Percentiles rank a stretch among this genome's conserved stretches.
phyloP scores from a whole-genome alignment of 495 filamentous ascomycete genomes.

The Hypomontagnella monticulosa region DNA sequence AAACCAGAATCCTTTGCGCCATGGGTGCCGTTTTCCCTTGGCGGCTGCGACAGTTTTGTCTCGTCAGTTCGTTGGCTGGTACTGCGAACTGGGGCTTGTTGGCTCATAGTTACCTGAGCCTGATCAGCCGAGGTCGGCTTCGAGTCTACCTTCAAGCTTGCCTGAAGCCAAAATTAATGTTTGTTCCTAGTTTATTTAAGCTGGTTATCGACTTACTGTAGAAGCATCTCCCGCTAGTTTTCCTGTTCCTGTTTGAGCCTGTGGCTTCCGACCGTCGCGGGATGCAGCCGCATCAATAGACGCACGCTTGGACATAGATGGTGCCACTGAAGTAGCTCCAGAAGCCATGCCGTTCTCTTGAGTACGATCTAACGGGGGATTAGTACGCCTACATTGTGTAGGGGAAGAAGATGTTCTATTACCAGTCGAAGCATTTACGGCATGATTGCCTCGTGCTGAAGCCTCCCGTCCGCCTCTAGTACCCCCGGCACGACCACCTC shows the following conservation, averaged over 20 bases:
- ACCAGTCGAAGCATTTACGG: conserved; percentile 31
- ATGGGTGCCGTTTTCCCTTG: conserved; percentile 34
- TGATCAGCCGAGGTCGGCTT: conserved; percentile 34
- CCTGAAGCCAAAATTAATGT: conserved; percentile 21
- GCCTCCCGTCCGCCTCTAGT: conserved; percentile 63
- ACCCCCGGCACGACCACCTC: conserved; percentile 63
- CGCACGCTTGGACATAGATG: conserved; percentile 55
- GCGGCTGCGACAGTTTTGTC: conserved; percentile 21
- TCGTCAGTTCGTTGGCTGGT: conserved; percentile 37
- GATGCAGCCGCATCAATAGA: conserved; percentile 53
- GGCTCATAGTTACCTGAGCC: conserved; percentile 23
- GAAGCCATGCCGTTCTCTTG: conserved; percentile 29
- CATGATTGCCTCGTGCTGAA: conserved; percentile 41
- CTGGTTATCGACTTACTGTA: conserved; percentile 32
- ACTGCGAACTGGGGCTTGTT: conserved; percentile 11
- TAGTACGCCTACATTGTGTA: conserved; percentile 4
- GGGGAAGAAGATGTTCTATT: conserved; percentile 1
- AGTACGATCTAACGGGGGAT: conserved; percentile 35
- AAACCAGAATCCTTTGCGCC: conserved; percentile 27
- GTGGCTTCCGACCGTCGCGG: conserved; percentile 48
- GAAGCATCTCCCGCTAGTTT: conserved; percentile 26
- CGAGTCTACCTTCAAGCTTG: conserved; percentile 30
- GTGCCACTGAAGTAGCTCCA: conserved; percentile 19
- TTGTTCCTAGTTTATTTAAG: not conserved
- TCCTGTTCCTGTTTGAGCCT: conserved; percentile 26